phyloP scores from a whole-genome alignment of 352 stramenopile species.

The Phytophthora colocasiae region DNA sequence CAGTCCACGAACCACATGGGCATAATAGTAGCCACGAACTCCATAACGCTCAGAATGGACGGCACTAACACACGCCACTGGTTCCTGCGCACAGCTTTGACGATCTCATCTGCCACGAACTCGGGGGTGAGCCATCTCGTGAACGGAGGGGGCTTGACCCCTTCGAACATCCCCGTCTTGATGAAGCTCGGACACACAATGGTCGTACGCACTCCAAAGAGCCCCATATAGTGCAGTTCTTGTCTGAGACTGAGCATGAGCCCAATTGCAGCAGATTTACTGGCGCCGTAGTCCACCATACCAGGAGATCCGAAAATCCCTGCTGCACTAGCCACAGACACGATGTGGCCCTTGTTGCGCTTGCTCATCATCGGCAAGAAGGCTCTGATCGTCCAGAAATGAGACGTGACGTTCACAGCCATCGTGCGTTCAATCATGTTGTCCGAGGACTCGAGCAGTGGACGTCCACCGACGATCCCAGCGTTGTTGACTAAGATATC shows the following conservation, averaged over 20 bases:
- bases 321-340: constrained; percentile 55
- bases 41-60: constrained; percentile 36
- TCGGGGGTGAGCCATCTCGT: constrained; percentile 54
- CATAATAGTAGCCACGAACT: constrained; percentile 41
- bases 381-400: constrained; percentile 63
- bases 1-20: constrained; percentile 50
- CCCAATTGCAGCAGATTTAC: constrained; percentile 54
- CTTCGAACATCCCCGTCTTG: constrained; percentile 73
- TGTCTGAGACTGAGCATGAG: constrained; percentile 56
- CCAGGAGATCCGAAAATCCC: constrained; percentile 51
- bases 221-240: constrained; percentile 52
- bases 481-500: constrained; percentile 67
- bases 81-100: constrained; percentile 57
- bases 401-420: constrained; percentile 52
- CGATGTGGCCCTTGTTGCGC: constrained; percentile 54
- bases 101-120: constrained; percentile 52
- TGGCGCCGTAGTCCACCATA: constrained; percentile 66
- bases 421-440: constrained; percentile 58
- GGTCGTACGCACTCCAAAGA: constrained; percentile 53
- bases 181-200: constrained; percentile 70
- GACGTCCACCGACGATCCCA: constrained; percentile 54
- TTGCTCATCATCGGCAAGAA: constrained; percentile 56
- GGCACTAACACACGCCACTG: constrained; percentile 53
- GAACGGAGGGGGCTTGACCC: constrained; percentile 45
- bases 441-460: constrained; percentile 48